A percentile compares a stretch with the other conserved stretches of the same genome.
phyloP scores from a whole-genome alignment of 306 rosid genomes.

The Cucurbita ficifolia region DNA sequence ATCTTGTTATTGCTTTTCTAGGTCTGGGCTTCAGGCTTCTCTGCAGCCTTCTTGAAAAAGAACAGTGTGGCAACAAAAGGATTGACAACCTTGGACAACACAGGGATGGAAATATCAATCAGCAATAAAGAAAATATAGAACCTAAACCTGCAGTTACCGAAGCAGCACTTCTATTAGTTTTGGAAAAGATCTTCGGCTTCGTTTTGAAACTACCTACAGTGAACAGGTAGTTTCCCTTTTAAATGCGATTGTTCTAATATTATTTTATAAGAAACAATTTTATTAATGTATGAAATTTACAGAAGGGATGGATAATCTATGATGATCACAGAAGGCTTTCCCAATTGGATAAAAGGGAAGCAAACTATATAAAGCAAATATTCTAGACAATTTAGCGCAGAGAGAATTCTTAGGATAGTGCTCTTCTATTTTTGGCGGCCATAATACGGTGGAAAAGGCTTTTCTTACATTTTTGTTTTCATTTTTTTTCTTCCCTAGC shows the following conservation, averaged over 20 bases:
- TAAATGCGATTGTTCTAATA: background rate
- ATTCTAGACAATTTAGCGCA: too few relatives aligned
- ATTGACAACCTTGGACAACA: slow-evolving; percentile 16
- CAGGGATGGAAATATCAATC: slow-evolving; percentile 27
- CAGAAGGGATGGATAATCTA: too few relatives aligned
- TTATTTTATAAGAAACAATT: too few relatives aligned
- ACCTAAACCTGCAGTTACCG: slow-evolving; percentile 65
- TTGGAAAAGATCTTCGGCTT: slow-evolving; percentile 65
- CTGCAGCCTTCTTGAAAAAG: slow-evolving; percentile 90
- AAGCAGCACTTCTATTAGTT: slow-evolving; percentile 55
- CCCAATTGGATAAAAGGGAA: too few relatives aligned
- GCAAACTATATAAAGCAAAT: too few relatives aligned
- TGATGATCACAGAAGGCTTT: too few relatives aligned
- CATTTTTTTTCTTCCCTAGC: too few relatives aligned
- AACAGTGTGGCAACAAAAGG: slow-evolving; percentile 75
- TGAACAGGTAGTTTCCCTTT: slow-evolving; percentile 49
- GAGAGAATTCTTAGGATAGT: too few relatives aligned
- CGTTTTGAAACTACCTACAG: slow-evolving; percentile 64
- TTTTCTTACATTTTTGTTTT: too few relatives aligned
- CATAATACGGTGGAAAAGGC: too few relatives aligned
- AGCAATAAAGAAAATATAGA: slow-evolving; percentile 22
- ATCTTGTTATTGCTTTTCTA: slow-evolving; percentile 8
- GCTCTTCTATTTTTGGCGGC: too few relatives aligned
- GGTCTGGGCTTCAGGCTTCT: slow-evolving; percentile 99
- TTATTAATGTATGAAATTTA: too few relatives aligned